phyloP scores from a whole-genome alignment of 1,284 basidiomycete species.

The Xerocomus amazonicus region DNA sequence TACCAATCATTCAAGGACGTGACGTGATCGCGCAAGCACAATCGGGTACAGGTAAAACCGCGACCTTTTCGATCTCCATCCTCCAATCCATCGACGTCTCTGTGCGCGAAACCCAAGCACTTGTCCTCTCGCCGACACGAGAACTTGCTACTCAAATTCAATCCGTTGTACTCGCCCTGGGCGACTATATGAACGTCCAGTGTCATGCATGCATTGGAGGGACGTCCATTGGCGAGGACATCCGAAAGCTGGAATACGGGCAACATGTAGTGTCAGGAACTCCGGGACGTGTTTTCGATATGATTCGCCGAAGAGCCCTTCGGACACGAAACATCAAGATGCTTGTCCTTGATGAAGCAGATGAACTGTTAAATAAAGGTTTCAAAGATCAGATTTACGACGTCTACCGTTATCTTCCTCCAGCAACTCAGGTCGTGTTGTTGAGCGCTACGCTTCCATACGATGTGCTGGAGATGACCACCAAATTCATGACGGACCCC shows the following conservation, averaged over 20 bases:
- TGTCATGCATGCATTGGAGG: constrained; percentile 99
- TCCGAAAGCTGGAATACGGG: constrained; percentile 96
- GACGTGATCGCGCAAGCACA: constrained; percentile 99
- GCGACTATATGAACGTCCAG: constrained; percentile 99
- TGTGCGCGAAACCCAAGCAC: constrained; percentile 93
- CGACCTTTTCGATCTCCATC: constrained; percentile 94
- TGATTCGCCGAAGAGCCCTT: constrained; percentile 94
- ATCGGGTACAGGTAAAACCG: constrained; percentile 99
- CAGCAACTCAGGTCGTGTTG: constrained; percentile 96
- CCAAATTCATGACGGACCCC: constrained; percentile 99
- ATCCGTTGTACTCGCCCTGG: constrained; percentile 94
- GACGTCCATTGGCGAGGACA: constrained; percentile 97
- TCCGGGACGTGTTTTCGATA: constrained; percentile 98
- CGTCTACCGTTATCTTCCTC: constrained; percentile 97
- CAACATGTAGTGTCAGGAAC: constrained; percentile 98
- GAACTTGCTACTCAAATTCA: constrained; percentile 98
- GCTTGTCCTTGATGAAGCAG: constrained; percentile 97
- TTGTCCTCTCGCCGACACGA: constrained; percentile 92
- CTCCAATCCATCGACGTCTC: constrained; percentile 96
- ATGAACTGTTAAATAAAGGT: constrained; percentile 96
- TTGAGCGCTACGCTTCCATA: constrained; percentile 95
- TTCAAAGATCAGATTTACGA: constrained; percentile 99
- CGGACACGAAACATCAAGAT: constrained; percentile 99
- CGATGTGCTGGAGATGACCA: constrained; percentile 99
- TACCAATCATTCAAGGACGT: constrained; percentile 91